These are phyloP conservation scores for Petunia hybrid DNA, from an alignment of 305 asterid genomes.

Conservation along the genomic window DNA sequence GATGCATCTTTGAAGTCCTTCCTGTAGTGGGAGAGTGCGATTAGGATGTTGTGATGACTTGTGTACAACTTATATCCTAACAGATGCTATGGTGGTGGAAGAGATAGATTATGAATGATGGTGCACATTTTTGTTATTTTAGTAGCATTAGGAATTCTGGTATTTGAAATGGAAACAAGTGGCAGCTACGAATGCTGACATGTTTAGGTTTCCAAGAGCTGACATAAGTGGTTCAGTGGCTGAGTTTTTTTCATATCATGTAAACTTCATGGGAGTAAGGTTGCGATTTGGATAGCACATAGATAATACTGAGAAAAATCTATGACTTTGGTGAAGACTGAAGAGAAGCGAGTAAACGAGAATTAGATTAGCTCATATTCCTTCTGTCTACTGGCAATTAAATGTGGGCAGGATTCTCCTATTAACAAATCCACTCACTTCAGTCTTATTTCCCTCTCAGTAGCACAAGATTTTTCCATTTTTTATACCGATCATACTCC, in stretches of 20 bases:
- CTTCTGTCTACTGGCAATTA: constrained; percentile 9
- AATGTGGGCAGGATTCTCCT: background rate
- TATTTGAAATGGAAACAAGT: background rate
- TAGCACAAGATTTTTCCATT: background rate
- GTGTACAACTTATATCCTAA: background rate
- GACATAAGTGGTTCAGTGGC: background rate
- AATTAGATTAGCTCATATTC: background rate
- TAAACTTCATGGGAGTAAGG: background rate
- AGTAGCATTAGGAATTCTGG: background rate
- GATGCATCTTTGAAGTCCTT: constrained; percentile 24
- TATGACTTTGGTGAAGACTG: constrained; percentile 17
- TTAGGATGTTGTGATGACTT: constrained; percentile 18
- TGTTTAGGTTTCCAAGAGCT: background rate
- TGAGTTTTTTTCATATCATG: background rate
- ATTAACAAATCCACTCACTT: background rate
- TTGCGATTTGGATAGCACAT: background rate
- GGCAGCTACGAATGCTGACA: background rate
- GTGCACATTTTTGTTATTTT: background rate
- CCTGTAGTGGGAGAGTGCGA: constrained; percentile 14
- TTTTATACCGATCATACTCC: background rate
- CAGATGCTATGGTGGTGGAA: constrained; percentile 1
- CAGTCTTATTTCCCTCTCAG: background rate
- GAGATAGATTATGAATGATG: background rate
- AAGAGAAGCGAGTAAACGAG: background rate
- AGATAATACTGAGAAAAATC: background rate